Percentiles rank a stretch among this genome's conserved stretches.
phyloP scores from a whole-genome alignment of 192 early-diverging fungal genomes.

The Coemansia sp. region DNA sequence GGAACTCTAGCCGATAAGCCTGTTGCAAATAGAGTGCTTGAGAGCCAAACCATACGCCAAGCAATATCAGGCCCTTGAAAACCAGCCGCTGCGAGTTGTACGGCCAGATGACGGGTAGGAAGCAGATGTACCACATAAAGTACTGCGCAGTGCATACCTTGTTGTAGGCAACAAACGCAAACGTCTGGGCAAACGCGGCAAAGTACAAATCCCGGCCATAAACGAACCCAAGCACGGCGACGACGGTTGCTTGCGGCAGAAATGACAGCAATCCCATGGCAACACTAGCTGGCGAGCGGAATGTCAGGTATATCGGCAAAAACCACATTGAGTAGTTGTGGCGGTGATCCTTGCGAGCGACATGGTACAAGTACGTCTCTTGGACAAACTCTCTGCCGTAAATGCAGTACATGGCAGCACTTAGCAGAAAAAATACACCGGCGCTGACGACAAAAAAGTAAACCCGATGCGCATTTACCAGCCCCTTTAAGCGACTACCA shows the following conservation, averaged over 20 bases:
- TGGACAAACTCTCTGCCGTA: constrained; percentile 86
- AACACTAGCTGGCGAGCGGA: constrained; percentile 51
- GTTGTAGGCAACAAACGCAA: constrained; percentile 94
- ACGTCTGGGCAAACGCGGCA: constrained; percentile 91
- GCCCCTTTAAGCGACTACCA: background rate
- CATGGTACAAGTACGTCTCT: constrained; percentile 92
- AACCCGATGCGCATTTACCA: constrained; percentile 61
- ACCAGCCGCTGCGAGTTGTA: constrained; percentile 52
- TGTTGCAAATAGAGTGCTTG: constrained; percentile 86
- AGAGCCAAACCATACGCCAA: constrained; percentile 68
- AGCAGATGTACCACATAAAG: constrained; percentile 99
- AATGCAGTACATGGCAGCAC: constrained; percentile 66
- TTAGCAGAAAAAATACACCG: constrained; percentile 62
- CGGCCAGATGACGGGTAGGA: constrained; percentile 85
- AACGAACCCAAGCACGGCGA: constrained; percentile 64
- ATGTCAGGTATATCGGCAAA: constrained; percentile 88
- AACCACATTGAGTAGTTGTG: constrained; percentile 99
- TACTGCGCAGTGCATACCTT: constrained; percentile 98
- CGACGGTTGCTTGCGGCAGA: constrained; percentile 76
- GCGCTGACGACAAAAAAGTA: constrained; percentile 66
- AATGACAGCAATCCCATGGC: constrained; percentile 74
- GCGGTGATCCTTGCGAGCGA: constrained; percentile 94
- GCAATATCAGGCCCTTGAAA: constrained; percentile 55
- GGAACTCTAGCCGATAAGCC: constrained; percentile 88
- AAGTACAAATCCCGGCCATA: constrained; percentile 84